Evolutionary conservation across 768 basidiomycete genomes (phyloP).

Genomic region (Pleurotus salmoneostramineus): DNA sequence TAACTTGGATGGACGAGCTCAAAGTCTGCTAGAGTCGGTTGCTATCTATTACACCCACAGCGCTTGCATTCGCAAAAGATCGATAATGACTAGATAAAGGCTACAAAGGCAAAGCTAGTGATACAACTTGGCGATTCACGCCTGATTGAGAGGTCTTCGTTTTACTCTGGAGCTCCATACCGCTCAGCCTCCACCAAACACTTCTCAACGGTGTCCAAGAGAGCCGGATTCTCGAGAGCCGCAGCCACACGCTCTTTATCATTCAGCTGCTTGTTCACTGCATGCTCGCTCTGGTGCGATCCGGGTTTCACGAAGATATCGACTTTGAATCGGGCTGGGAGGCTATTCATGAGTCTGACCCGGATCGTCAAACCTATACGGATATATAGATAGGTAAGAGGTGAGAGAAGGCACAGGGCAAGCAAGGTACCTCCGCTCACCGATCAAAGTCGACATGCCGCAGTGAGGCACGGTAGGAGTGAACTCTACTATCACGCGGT

Average conservation of each 20-base stretch:
- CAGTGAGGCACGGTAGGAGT: constrained; percentile 98
- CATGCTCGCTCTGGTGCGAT: constrained; percentile 91
- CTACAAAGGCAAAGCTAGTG: constrained; percentile 5
- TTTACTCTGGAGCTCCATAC: constrained; percentile 19
- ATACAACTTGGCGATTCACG: neutral
- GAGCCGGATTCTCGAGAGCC: constrained; percentile 86
- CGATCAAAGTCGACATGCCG: constrained; percentile 95
- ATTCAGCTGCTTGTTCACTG: constrained; percentile 99
- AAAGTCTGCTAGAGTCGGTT: too few relatives aligned
- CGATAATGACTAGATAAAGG: constrained; percentile 11
- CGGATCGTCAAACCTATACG: constrained; percentile 86
- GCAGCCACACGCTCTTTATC: constrained; percentile 99
- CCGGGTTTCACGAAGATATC: constrained; percentile 93
- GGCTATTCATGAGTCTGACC: constrained; percentile 82
- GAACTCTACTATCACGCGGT: constrained; percentile 83
- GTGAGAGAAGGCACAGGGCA: constrained; percentile 1
- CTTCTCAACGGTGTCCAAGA: constrained; percentile 85
- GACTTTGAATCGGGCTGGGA: constrained; percentile 91
- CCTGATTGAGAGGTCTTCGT: neutral
- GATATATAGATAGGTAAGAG: neutral
- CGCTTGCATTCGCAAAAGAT: too few relatives aligned
- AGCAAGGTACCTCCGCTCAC: constrained; percentile 35
- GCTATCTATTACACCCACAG: too few relatives aligned
- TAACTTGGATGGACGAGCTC: too few relatives aligned
- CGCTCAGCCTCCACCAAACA: constrained; percentile 34